Conservation (phyloP, 148 eudicot genomes). For the Chenopodium berlandieri region DNA sequence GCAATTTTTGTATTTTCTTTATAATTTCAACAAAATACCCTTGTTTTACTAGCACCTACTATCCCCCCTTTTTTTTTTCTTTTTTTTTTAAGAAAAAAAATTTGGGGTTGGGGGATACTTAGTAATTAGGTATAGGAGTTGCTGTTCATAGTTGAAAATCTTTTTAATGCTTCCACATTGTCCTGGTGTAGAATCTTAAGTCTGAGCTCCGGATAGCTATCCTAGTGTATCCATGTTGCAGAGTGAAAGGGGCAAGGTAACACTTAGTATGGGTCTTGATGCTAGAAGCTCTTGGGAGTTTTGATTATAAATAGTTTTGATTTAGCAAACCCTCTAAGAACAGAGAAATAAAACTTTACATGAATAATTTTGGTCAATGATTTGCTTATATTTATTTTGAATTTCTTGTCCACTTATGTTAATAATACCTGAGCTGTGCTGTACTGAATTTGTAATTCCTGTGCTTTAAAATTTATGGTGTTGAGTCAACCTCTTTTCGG, state of each 20-base stretch:
- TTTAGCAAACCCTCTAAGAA: no score
- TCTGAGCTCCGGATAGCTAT: not conserved
- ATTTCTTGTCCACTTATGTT: not conserved
- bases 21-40: not conserved
- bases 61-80: not conserved
- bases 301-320: not conserved
- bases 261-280: not conserved
- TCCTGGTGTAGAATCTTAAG: not conserved
- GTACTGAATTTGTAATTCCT: not conserved
- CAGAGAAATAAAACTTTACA: not conserved
- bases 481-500: no score
- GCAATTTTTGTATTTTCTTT: not conserved
- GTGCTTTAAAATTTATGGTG: not conserved
- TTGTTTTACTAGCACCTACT: not conserved
- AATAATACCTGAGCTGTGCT: not conserved
- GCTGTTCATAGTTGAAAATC: not conserved
- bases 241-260: not conserved
- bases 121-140: no score
- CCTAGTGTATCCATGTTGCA: not conserved
- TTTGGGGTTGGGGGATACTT: not conserved
- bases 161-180: not conserved
- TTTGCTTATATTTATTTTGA: not conserved
- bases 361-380: not conserved
- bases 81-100: no score
- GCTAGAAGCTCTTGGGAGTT: not conserved